These are phyloP conservation scores for Candida glucosophila DNA, from an alignment of 1,139 yeast species.

Conservation along the genomic window DNA sequence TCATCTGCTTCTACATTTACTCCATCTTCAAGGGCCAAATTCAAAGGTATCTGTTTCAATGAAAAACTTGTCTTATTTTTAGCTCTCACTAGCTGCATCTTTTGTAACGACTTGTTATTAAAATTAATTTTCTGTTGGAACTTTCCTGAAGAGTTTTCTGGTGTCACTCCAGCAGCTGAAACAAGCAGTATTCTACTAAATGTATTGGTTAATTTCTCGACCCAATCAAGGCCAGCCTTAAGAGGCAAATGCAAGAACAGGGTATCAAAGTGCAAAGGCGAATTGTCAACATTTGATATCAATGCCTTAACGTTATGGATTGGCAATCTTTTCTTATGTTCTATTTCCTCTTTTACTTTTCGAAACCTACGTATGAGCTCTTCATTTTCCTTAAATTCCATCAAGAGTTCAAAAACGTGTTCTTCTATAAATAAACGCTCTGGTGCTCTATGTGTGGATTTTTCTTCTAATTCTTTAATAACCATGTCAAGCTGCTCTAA, in stretches of 20 bases:
- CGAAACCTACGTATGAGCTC: slow-evolving; percentile 15
- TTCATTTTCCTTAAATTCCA: slow-evolving; percentile 18
- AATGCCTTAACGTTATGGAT: slow-evolving; percentile 19
- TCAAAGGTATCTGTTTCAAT: too few relatives aligned
- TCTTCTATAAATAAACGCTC: slow-evolving; percentile 16
- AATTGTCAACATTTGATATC: slow-evolving; percentile 14
- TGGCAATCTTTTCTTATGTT: slow-evolving; percentile 5
- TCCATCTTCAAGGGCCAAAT: slow-evolving; percentile 3
- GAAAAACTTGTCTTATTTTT: too few relatives aligned
- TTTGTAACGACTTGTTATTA: too few relatives aligned
- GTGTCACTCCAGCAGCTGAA: too few relatives aligned
- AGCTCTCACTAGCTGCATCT: background rate
- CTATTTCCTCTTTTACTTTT: slow-evolving; percentile 6
- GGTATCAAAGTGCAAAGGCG: slow-evolving; percentile 18
- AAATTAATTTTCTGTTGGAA: too few relatives aligned
- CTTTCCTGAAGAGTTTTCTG: too few relatives aligned
- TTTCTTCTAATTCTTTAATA: slow-evolving; percentile 14
- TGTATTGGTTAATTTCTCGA: slow-evolving; percentile 6
- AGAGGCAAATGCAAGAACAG: slow-evolving; percentile 14
- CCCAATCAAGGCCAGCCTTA: slow-evolving; percentile 34
- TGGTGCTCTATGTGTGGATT: slow-evolving; percentile 9
- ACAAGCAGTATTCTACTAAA: too few relatives aligned
- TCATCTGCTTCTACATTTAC: slow-evolving; percentile 5
- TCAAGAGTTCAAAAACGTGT: slow-evolving; percentile 18
- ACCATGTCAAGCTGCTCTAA: slow-evolving; percentile 13